Conservation (phyloP, 805 yeast genomes). For the Sugiyamaella floridensis region DNA sequence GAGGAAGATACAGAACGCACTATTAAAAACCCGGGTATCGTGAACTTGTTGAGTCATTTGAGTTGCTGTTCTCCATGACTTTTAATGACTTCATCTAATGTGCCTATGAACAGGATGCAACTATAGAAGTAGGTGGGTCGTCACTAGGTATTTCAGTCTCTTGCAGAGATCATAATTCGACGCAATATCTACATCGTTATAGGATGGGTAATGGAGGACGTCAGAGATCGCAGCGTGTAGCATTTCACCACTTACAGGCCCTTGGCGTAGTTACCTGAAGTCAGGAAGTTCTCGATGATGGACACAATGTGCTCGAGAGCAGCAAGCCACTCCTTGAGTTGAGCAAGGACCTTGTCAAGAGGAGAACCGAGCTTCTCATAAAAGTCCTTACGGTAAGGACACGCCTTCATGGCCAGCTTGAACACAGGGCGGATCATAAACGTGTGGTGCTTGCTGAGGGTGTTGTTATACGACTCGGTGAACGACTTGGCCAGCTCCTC, state of each 20-base stretch:
- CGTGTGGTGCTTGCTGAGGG: conserved; percentile 74
- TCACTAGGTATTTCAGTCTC: too few species aligned
- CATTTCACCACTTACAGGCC: conserved; percentile 48
- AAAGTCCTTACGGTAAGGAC: conserved; percentile 84
- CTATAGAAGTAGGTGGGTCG: too few species aligned
- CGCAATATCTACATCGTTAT: too few species aligned
- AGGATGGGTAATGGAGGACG: too few species aligned
- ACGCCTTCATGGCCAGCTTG: conserved; percentile 90
- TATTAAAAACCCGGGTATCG: too few species aligned
- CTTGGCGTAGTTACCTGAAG: conserved; percentile 78
- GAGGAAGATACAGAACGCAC: too few species aligned
- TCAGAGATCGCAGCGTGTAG: background rate
- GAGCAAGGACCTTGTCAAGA: conserved; percentile 49
- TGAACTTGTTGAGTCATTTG: too few species aligned
- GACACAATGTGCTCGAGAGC: conserved; percentile 71
- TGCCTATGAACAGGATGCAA: too few species aligned
- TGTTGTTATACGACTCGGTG: conserved; percentile 76
- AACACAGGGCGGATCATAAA: conserved; percentile 79
- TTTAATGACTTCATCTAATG: too few species aligned
- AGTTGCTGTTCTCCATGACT: too few species aligned
- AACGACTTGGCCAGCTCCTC: conserved; percentile 69
- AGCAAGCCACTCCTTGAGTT: conserved; percentile 64
- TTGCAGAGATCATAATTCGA: too few species aligned
- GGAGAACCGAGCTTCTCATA: conserved; percentile 72
- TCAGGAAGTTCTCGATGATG: conserved; percentile 67